Evolutionary conservation across 31 red algal species (phyloP).

Genomic region (Asparagopsis taxiformis): DNA sequence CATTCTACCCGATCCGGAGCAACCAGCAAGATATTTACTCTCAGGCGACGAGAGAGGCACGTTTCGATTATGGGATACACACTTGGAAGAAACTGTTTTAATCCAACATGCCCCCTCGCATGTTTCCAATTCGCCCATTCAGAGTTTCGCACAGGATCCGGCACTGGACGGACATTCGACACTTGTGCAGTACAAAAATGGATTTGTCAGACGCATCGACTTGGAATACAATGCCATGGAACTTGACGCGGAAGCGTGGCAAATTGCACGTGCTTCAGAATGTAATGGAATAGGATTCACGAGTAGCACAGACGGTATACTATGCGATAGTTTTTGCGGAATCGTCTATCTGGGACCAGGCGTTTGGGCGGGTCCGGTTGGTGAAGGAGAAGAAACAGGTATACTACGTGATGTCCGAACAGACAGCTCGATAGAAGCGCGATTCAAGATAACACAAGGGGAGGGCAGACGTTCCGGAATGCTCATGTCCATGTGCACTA

Average conservation of each 20-base stretch:
- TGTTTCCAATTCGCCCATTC: background rate
- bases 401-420: no score
- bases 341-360: no score
- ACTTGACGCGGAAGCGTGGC: conserved; percentile 4
- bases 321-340: no score
- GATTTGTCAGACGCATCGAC: background rate
- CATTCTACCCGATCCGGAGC: background rate
- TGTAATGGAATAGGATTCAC: background rate
- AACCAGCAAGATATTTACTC: background rate
- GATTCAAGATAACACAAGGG: no score
- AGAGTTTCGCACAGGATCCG: background rate
- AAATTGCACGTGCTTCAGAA: background rate
- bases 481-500: no score
- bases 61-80: conserved; percentile 2
- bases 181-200: conserved; percentile 20
- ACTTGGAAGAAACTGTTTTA: conserved; percentile 12
- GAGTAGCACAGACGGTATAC: no score
- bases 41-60: conserved; percentile 8
- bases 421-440: no score
- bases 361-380: no score
- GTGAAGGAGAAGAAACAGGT: no score
- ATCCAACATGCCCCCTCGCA: background rate
- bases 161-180: background rate
- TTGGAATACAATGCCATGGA: conserved; percentile 1
- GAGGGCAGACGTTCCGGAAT: no score